Conservation (phyloP, 2,329 filamentous ascomycete species). For the Verticillium nubilum region DNA sequence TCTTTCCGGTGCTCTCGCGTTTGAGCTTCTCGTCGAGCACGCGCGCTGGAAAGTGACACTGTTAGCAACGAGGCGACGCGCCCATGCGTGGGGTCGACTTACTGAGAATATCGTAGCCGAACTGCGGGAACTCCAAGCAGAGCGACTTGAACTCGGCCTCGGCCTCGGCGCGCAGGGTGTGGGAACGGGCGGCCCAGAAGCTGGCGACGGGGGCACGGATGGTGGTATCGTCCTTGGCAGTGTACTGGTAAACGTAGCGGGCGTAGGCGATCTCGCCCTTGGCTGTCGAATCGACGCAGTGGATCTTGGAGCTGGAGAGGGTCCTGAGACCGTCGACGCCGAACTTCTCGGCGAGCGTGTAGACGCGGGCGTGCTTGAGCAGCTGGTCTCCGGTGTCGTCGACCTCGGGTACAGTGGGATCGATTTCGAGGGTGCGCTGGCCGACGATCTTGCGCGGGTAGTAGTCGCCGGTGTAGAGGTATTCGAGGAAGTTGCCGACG, state of each 20-base stretch:
- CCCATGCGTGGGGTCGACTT: constrained; percentile 13
- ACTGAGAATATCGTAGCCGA: constrained; percentile 89
- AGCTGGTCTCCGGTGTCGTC: constrained; percentile 80
- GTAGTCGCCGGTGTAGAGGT: constrained; percentile 81
- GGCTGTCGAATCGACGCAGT: constrained; percentile 81
- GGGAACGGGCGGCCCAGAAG: constrained; percentile 80
- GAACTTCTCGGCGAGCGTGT: constrained; percentile 81
- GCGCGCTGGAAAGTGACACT: constrained; percentile 36
- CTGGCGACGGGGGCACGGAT: constrained; percentile 81
- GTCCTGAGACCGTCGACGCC: constrained; percentile 62
- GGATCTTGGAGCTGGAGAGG: constrained; percentile 83
- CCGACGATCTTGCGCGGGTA: constrained; percentile 65
- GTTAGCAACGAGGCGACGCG: neutral
- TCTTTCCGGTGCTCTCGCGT: constrained; percentile 55
- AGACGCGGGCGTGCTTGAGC: constrained; percentile 82
- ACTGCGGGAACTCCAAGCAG: constrained; percentile 86
- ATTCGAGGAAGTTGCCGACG: constrained; percentile 75
- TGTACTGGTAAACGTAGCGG: constrained; percentile 82
- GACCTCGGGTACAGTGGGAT: constrained; percentile 57
- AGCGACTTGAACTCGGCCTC: constrained; percentile 79
- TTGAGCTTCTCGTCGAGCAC: constrained; percentile 63
- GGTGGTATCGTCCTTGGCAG: constrained; percentile 58
- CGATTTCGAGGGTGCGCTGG: constrained; percentile 62
- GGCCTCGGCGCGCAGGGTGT: constrained; percentile 78
- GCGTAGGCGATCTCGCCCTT: constrained; percentile 90